A percentile compares a stretch with the other conserved stretches of the same genome.
Conservation (phyloP, 306 rosid genomes). For the Begonia loranthoides region DNA sequence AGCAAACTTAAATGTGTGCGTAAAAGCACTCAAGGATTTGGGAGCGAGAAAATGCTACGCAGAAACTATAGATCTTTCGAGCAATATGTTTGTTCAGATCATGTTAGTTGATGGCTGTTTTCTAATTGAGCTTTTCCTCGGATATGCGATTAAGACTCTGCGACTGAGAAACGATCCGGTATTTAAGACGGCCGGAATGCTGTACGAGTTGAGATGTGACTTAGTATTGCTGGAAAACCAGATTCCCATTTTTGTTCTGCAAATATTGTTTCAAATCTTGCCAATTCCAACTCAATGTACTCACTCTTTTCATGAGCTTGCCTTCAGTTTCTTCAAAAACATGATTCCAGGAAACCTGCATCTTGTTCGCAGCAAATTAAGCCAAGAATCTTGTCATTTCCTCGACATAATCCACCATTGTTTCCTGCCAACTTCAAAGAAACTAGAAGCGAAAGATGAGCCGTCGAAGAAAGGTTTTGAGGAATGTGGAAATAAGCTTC, state of each 20-base stretch:
- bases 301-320: constrained; percentile 26
- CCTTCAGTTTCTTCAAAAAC: constrained; percentile 23
- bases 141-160: constrained; percentile 19
- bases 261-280: constrained; percentile 22
- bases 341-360: constrained; percentile 22
- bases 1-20: constrained; percentile 19
- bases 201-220: constrained; percentile 19
- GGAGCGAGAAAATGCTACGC: constrained; percentile 31
- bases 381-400: constrained; percentile 37
- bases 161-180: constrained; percentile 30
- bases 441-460: neutral
- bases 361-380: constrained; percentile 14
- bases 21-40: constrained; percentile 18
- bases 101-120: constrained; percentile 48
- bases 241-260: constrained; percentile 37
- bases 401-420: constrained; percentile 38
- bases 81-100: constrained; percentile 22
- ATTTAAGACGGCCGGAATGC: constrained; percentile 19
- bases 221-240: constrained; percentile 46
- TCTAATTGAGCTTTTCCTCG: constrained; percentile 45
- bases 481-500: constrained; percentile 19
- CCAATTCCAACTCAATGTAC: constrained; percentile 23
- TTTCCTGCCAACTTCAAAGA: constrained; percentile 25
- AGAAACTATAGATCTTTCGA: neutral
- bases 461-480: neutral